Evolutionary conservation across 2,329 filamentous ascomycete genomes (phyloP).

Genomic region (Neofusicoccum laricinum): DNA sequence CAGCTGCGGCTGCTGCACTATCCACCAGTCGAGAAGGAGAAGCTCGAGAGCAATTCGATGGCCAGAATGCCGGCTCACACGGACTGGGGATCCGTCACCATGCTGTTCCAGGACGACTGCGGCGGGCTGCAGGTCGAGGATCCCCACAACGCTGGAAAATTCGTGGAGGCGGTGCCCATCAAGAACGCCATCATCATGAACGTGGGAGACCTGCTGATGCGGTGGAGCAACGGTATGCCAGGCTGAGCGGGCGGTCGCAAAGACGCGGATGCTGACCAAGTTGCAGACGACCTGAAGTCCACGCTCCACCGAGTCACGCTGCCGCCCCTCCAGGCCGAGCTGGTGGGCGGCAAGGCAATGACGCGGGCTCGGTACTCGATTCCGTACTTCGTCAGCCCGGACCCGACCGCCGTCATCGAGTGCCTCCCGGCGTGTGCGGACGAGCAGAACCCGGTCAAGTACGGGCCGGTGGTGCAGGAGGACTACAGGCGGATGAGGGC

Average conservation of each 20-base stretch:
- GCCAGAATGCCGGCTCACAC: conserved; percentile 53
- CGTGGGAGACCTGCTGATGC: conserved; percentile 13
- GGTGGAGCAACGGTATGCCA: conserved; percentile 14
- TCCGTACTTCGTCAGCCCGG: conserved; percentile 57
- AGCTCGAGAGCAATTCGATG: conserved; percentile 42
- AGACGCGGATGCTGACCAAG: not conserved
- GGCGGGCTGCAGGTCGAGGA: conserved; percentile 51
- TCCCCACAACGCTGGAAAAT: not conserved
- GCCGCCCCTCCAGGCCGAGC: not conserved
- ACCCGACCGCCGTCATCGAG: conserved; percentile 51
- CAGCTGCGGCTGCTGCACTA: conserved; percentile 62
- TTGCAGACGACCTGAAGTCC: conserved; percentile 12
- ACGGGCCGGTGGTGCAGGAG: conserved; percentile 14
- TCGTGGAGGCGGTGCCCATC: conserved; percentile 5
- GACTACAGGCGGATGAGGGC: conserved; percentile 15
- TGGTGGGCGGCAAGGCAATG: conserved; percentile 38
- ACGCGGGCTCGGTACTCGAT: conserved; percentile 57
- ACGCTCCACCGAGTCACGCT: conserved; percentile 10
- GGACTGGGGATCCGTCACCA: conserved; percentile 47
- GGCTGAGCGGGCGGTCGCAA: not conserved
- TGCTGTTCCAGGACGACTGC: conserved; percentile 51
- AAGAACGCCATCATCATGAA: conserved; percentile 16
- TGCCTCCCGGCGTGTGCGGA: conserved; percentile 7
- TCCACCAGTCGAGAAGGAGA: conserved; percentile 46
- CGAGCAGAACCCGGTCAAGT: conserved; percentile 12